These are phyloP conservation scores for Neocucurbitaria cava DNA, from an alignment of 2,329 filamentous ascomycete species.

Conservation along the genomic window DNA sequence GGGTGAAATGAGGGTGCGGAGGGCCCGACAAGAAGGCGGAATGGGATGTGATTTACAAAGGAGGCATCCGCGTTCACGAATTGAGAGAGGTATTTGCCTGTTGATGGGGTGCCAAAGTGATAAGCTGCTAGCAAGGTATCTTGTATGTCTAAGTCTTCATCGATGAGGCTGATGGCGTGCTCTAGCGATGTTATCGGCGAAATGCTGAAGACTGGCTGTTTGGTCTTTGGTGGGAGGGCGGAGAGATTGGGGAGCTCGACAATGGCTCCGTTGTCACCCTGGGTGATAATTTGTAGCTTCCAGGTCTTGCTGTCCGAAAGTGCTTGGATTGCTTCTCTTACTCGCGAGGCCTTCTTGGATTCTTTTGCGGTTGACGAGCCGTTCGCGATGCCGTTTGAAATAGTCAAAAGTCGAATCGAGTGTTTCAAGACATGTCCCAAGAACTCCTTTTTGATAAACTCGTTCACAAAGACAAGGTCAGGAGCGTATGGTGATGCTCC, in stretches of 20 bases:
- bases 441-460: slow-evolving; percentile 65
- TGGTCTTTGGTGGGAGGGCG: slow-evolving; percentile 46
- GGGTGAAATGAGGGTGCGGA: slow-evolving; percentile 23
- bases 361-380: slow-evolving; percentile 12
- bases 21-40: slow-evolving; percentile 57
- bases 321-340: slow-evolving; percentile 9
- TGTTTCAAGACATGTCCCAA: slow-evolving; percentile 57
- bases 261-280: slow-evolving; percentile 32
- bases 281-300: slow-evolving; percentile 28
- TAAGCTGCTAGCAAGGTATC: slow-evolving; percentile 56
- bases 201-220: slow-evolving; percentile 54
- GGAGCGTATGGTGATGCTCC: slow-evolving; percentile 67
- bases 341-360: slow-evolving; percentile 15
- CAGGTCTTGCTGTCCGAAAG: slow-evolving; percentile 27
- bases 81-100: slow-evolving; percentile 67
- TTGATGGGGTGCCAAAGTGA: slow-evolving; percentile 58
- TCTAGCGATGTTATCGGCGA: slow-evolving; percentile 59
- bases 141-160: slow-evolving; percentile 40
- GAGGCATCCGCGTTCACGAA: slow-evolving; percentile 60
- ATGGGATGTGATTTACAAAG: slow-evolving; percentile 65
- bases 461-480: slow-evolving; percentile 69
- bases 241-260: slow-evolving; percentile 36
- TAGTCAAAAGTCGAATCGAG: slow-evolving; percentile 37
- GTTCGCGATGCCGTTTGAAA: slow-evolving; percentile 14
- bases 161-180: slow-evolving; percentile 59